Conservation (phyloP, 2,329 filamentous ascomycete species). For the Arthrobotrys conoides region DNA sequence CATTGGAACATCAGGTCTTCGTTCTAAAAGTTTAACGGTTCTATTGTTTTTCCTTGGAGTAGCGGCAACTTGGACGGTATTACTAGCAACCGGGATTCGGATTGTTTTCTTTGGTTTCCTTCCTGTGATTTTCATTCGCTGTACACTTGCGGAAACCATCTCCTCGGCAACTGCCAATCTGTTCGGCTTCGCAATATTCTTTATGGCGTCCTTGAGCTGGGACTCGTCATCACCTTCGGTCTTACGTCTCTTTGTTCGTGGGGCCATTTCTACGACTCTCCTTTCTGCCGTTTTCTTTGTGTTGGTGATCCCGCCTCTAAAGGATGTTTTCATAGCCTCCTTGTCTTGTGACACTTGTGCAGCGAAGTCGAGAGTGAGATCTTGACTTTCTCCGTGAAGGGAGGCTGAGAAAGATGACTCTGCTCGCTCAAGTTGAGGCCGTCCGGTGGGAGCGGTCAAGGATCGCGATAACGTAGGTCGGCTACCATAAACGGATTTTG, state of each 20-base stretch:
- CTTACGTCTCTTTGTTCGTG: constrained; percentile 65
- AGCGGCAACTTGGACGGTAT: constrained; percentile 63
- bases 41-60: constrained; percentile 63
- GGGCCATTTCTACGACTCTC: constrained; percentile 50
- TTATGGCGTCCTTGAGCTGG: constrained; percentile 82
- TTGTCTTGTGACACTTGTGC: constrained; percentile 57
- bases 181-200: constrained; percentile 81
- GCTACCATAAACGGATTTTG: constrained; percentile 29
- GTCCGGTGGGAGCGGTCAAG: constrained; percentile 33
- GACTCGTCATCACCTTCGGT: constrained; percentile 75
- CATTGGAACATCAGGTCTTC: constrained; percentile 28
- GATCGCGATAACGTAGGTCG: constrained; percentile 44
- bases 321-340: constrained; percentile 52
- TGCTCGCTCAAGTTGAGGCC: constrained; percentile 38
- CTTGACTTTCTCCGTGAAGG: constrained; percentile 40
- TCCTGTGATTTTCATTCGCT: constrained; percentile 69
- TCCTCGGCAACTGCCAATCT: constrained; percentile 78
- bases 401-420: constrained; percentile 51
- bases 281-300: constrained; percentile 54
- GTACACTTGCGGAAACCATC: constrained; percentile 77
- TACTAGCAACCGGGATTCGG: constrained; percentile 66
- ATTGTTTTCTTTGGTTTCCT: constrained; percentile 72
- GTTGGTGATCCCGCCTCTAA: constrained; percentile 58
- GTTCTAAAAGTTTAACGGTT: constrained; percentile 33
- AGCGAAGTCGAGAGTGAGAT: constrained; percentile 37